A percentile compares a stretch with the other conserved stretches of the same genome.
phyloP scores from a whole-genome alignment of 1,139 yeast genomes.

The Arxiozyma heterogenica region DNA sequence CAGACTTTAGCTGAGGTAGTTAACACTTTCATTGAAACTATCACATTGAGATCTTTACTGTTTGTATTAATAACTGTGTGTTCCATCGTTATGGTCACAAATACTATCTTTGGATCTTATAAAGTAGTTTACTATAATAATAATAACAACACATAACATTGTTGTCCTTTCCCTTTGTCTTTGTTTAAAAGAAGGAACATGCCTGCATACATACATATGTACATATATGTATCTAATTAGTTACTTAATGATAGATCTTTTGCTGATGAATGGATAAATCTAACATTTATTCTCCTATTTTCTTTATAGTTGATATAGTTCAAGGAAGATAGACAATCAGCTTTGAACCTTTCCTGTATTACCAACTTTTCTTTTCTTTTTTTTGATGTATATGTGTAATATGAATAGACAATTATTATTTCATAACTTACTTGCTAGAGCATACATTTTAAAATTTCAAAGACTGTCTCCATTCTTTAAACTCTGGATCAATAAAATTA shows the following conservation, averaged over 20 bases:
- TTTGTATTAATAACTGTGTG: slow-evolving; percentile 32
- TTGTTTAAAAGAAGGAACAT: no score
- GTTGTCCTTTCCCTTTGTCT: background rate
- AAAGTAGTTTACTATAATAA: slow-evolving; percentile 8
- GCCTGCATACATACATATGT: no score
- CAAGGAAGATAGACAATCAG: background rate
- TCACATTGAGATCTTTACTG: slow-evolving; percentile 47
- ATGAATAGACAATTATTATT: background rate
- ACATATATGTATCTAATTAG: background rate
- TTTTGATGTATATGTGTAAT: background rate
- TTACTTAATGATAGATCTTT: background rate
- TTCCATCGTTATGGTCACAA: slow-evolving; percentile 29
- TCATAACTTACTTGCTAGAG: slow-evolving; percentile 23
- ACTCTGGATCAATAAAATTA: slow-evolving; percentile 43
- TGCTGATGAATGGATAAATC: background rate
- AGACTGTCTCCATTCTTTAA: slow-evolving; percentile 51
- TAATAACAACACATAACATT: background rate
- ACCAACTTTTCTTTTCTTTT: no score
- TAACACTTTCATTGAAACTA: slow-evolving; percentile 57
- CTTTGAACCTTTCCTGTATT: background rate
- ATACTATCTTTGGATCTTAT: slow-evolving; percentile 22
- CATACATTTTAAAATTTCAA: background rate
- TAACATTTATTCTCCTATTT: background rate
- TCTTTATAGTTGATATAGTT: no score
- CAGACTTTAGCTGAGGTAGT: slow-evolving; percentile 53